A percentile compares a stretch with the other conserved stretches of the same genome.
These are phyloP conservation scores for Solanum sitiens DNA, from an alignment of 257 asterid genomes.

Conservation along the genomic window DNA sequence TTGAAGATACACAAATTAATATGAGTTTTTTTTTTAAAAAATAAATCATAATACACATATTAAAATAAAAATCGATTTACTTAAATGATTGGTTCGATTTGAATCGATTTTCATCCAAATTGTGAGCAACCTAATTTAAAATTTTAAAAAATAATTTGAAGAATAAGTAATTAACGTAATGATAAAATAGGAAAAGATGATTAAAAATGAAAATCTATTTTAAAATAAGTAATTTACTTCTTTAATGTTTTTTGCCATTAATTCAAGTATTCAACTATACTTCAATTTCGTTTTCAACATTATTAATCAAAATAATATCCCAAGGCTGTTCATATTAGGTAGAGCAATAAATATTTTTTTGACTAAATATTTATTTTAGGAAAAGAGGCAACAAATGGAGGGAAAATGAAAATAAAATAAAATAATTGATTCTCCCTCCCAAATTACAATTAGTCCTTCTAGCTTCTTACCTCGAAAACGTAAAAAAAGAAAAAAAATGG, in stretches of 20 bases:
- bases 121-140: background rate
- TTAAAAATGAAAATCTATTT: too few relatives aligned
- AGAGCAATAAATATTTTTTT: background rate
- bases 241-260: background rate
- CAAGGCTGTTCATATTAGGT: background rate
- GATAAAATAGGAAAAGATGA: background rate
- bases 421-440: background rate
- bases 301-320: background rate
- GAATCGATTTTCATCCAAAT: too few relatives aligned
- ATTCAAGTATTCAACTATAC: background rate
- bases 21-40: background rate
- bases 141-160: too few relatives aligned
- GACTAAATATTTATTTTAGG: background rate
- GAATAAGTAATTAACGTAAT: too few relatives aligned
- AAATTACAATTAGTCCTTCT: background rate
- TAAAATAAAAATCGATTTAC: too few relatives aligned
- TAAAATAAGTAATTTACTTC: background rate
- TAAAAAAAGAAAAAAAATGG: background rate
- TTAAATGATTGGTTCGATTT: too few relatives aligned
- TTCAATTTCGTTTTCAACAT: background rate
- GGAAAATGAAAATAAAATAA: background rate
- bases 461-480: background rate
- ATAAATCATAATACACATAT: too few relatives aligned
- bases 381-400: background rate
- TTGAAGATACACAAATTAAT: background rate